Evolutionary conservation across 2,329 filamentous ascomycete genomes (phyloP), one percentile per base, ranked within the genome.

Genomic region (Hypoxylon sp.): DNA sequence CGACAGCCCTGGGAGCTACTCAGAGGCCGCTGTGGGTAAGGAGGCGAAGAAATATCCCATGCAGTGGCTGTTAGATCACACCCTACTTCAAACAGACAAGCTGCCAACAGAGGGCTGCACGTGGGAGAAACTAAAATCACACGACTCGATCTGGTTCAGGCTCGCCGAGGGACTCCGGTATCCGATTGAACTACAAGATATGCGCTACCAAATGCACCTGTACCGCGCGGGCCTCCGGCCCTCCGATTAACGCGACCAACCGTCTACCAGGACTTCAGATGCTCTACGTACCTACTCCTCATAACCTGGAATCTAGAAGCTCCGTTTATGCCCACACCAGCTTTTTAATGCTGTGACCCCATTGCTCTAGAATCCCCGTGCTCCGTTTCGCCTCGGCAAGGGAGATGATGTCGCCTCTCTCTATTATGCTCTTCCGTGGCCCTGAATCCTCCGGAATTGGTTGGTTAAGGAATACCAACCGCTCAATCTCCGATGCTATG

Each of bases 1-100:
- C 3, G 95, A 99, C 77, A 97, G 93, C 71, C 93, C 96, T 0
- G 96, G 96, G 0, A 96, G 91, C 78, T 98, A 98, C 78, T 96
- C 94, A 0, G 93, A 94, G 61, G 86, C 96, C 2, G 87, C 87
- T 0, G 78, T 97, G 0, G 90, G 90, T 3, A 85, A 84, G 66
- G 82, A 84, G 47, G 80, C 80, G 32, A 86, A 86, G 68, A 88
- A 86, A 66, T 98, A 98, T 76, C 95, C 95, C 0, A 98, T 97
- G 94, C 90, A 92, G 73, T 97, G 94, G 90, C 82, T 99, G 14
- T 82, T 99, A 1, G 91, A 97, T 73, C 91, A 96, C 75, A 91
- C 93, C 1, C 79, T 99, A 19, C 77, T 93, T 11, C 57, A 48
- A 14, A 27, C 46, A 5, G 58, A 62, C 19, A 59, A 61, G 34